These are phyloP conservation scores for Pythium diclinum DNA, from an alignment of 352 stramenopile species.

Conservation along the genomic window DNA sequence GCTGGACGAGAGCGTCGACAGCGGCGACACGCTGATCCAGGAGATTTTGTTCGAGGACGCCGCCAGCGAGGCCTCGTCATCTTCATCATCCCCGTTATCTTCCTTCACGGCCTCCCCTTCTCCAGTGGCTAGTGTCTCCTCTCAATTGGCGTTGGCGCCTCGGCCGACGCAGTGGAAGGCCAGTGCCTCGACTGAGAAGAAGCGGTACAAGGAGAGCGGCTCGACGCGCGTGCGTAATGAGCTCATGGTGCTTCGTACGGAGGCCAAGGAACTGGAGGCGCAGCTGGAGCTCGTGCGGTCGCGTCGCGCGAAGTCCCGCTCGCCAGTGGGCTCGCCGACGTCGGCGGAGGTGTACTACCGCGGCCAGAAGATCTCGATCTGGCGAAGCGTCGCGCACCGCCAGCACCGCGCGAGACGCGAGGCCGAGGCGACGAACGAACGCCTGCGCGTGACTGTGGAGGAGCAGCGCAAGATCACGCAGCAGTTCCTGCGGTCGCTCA, in stretches of 20 bases:
- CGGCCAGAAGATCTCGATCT: conserved; percentile 10
- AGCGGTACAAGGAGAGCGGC: conserved; percentile 8
- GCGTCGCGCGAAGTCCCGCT: neutral
- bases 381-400: conserved; percentile 13
- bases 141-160: neutral
- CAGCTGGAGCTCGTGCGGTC: neutral
- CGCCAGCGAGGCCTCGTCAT: neutral
- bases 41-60: neutral
- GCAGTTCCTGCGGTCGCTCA: conserved; percentile 6
- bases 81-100: too few species aligned
- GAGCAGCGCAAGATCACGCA: conserved; percentile 13
- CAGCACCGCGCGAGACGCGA: conserved; percentile 7
- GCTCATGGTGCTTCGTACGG: neutral
- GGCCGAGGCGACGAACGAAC: conserved; percentile 4
- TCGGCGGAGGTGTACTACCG: neutral
- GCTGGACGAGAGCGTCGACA: neutral
- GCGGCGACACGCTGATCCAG: neutral
- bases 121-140: neutral
- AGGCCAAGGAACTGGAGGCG: neutral
- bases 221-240: conserved; percentile 6
- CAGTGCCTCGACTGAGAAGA: neutral
- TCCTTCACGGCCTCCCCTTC: too few species aligned
- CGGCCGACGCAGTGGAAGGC: neutral
- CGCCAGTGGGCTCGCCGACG: neutral
- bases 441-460: conserved; percentile 3